phyloP scores from a whole-genome alignment of 2,329 filamentous ascomycete genomes.

The Trichoderma hamatum region DNA sequence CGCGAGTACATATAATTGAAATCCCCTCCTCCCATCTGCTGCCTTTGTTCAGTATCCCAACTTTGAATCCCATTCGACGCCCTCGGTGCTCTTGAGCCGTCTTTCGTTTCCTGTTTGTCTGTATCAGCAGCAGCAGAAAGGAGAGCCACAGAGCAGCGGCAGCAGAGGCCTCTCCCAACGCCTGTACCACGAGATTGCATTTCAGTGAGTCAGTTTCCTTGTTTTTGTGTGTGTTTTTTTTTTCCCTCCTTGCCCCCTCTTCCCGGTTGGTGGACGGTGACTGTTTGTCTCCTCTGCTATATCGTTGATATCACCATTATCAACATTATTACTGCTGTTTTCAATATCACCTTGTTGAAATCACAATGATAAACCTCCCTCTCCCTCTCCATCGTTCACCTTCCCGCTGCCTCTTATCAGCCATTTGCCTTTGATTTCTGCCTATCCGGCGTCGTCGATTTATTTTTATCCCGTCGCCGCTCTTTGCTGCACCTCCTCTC shows the following conservation, averaged over 20 bases:
- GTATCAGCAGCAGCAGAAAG: neutral
- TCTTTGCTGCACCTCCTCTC: slow-evolving; percentile 13
- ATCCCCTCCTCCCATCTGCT: slow-evolving; percentile 34
- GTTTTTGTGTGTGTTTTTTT: neutral
- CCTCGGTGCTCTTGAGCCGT: slow-evolving; percentile 8
- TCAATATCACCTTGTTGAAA: neutral
- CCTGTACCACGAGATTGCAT: slow-evolving; percentile 10
- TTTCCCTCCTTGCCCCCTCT: neutral
- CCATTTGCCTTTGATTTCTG: neutral
- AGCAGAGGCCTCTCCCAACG: slow-evolving; percentile 10
- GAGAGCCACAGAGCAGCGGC: slow-evolving; percentile 21
- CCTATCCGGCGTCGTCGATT: slow-evolving; percentile 10
- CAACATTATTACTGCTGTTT: neutral
- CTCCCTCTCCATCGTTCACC: neutral
- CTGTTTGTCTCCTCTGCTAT: neutral
- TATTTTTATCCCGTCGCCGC: slow-evolving; percentile 17
- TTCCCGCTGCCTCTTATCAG: neutral
- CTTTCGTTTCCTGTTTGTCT: slow-evolving; percentile 18
- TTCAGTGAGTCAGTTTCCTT: slow-evolving; percentile 7
- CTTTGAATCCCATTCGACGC: slow-evolving; percentile 23
- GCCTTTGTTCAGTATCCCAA: slow-evolving; percentile 29
- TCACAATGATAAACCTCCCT: neutral
- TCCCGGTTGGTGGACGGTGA: neutral
- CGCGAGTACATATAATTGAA: slow-evolving; percentile 36
- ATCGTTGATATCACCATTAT: neutral